Conservation (phyloP, 805 yeast species). For the Candida boleticola region DNA sequence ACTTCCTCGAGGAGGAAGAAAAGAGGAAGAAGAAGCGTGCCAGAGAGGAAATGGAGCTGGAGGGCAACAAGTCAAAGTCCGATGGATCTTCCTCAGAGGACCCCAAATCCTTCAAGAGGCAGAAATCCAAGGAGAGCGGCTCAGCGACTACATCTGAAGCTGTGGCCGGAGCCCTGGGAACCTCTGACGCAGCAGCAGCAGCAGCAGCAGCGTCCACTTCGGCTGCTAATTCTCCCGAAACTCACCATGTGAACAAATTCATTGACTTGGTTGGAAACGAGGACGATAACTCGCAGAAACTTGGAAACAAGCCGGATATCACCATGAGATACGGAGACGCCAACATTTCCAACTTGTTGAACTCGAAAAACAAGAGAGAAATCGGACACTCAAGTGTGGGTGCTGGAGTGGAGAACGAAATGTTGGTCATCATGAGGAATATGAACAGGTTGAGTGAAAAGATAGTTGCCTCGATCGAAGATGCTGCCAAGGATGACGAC, state of each 20-base stretch:
- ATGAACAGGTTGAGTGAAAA: slow-evolving; percentile 86
- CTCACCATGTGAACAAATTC: slow-evolving; percentile 59
- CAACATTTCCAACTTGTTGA: slow-evolving; percentile 18
- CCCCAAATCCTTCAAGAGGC: neutral
- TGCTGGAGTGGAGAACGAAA: slow-evolving; percentile 48
- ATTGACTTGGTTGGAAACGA: slow-evolving; percentile 80
- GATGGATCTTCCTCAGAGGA: slow-evolving; percentile 25
- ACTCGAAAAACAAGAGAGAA: slow-evolving; percentile 8
- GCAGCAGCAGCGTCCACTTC: neutral
- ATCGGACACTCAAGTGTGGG: slow-evolving; percentile 6
- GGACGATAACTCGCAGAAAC: slow-evolving; percentile 71
- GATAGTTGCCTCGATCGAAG: slow-evolving; percentile 50
- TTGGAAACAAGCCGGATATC: slow-evolving; percentile 82
- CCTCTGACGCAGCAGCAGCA: neutral
- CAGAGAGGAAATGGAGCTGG: slow-evolving; percentile 37
- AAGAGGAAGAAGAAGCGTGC: slow-evolving; percentile 33
- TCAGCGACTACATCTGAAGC: slow-evolving; percentile 1
- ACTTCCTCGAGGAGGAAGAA: slow-evolving; percentile 40
- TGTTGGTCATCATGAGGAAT: slow-evolving; percentile 74
- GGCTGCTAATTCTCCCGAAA: slow-evolving; percentile 11
- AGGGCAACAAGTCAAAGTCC: slow-evolving; percentile 32
- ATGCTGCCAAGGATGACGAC: neutral
- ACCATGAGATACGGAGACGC: slow-evolving; percentile 74
- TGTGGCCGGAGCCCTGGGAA: neutral
- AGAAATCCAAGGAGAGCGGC: neutral